phyloP scores from a whole-genome alignment of 257 asterid species.

The Dorcoceras hygrometricum region DNA sequence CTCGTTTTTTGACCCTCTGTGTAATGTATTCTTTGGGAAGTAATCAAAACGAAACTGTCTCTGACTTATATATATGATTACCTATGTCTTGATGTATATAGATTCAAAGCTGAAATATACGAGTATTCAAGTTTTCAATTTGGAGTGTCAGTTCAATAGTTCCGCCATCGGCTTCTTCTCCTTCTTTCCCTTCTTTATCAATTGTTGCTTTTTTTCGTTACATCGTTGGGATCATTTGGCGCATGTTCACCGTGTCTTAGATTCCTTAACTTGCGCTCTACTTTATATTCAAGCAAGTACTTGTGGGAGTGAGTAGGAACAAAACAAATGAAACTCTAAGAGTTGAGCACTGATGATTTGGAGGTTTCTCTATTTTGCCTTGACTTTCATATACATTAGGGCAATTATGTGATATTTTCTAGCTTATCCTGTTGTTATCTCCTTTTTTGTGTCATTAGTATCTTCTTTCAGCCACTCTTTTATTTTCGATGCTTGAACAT shows the following conservation, averaged over 20 bases:
- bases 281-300: slow-evolving; percentile 3
- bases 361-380: slow-evolving; percentile 15
- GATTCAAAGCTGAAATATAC: background rate
- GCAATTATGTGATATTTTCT: slow-evolving; percentile 12
- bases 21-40: background rate
- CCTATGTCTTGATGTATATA: slow-evolving; percentile 15
- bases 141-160: slow-evolving; percentile 12
- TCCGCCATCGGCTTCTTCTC: slow-evolving; percentile 8
- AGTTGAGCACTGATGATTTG: slow-evolving; percentile 4
- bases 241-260: background rate
- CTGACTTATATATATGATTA: slow-evolving; percentile 6
- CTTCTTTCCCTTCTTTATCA: background rate
- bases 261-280: slow-evolving; percentile 6
- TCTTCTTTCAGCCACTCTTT: slow-evolving; percentile 12
- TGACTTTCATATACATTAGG: background rate
- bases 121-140: background rate
- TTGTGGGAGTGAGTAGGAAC: slow-evolving; percentile 17
- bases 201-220: background rate
- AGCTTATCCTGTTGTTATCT: slow-evolving; percentile 1
- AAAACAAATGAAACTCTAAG: background rate
- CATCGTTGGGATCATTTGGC: slow-evolving; percentile 17
- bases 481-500: slow-evolving; percentile 6
- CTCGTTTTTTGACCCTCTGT: slow-evolving; percentile 17
- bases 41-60: background rate
- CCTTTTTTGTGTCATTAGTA: background rate